Percentiles rank a stretch among this genome's conserved stretches.
phyloP scores from a whole-genome alignment of 441 rosid species.

The Sinapis alba region DNA sequence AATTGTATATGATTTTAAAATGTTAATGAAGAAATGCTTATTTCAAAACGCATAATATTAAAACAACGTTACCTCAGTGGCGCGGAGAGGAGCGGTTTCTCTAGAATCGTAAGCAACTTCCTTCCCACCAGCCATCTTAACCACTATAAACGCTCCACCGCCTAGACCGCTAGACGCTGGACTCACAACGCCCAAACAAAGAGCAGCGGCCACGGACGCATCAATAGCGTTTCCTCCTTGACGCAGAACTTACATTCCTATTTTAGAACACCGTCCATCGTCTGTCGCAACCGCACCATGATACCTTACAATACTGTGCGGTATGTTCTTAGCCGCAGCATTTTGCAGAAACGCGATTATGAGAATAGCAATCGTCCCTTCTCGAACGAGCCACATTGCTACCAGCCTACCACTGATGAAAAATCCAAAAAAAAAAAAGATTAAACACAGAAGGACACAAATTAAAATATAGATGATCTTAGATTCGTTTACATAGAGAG shows the following conservation, averaged over 20 bases:
- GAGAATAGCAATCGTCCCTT: slow-evolving; percentile 30
- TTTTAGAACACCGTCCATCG: slow-evolving; percentile 58
- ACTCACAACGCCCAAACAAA: slow-evolving; percentile 65
- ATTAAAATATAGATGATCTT: not conserved
- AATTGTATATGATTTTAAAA: not conserved
- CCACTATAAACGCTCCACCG: slow-evolving; percentile 60
- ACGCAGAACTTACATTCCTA: slow-evolving; percentile 47
- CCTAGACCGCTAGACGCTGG: slow-evolving; percentile 65
- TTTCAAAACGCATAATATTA: not conserved
- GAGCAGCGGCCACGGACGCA: slow-evolving; percentile 54
- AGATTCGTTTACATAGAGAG: not conserved
- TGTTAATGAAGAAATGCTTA: not conserved
- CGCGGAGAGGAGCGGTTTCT: slow-evolving; percentile 61
- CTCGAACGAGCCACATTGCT: slow-evolving; percentile 32
- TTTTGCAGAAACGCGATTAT: slow-evolving; percentile 34
- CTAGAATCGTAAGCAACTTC: slow-evolving; percentile 54
- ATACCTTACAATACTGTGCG: slow-evolving; percentile 34
- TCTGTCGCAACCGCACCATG: slow-evolving; percentile 63
- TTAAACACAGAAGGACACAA: not conserved
- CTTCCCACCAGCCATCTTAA: slow-evolving; percentile 42
- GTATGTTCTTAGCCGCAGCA: slow-evolving; percentile 27
- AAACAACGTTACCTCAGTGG: slow-evolving; percentile 48
- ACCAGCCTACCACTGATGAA: not conserved
- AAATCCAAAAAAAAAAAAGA: not conserved
- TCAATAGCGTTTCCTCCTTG: slow-evolving; percentile 66